Base-by-base conservation (phyloP, 495 filamentous ascomycete genomes). In the Stereocaulon alpinum region DNA sequence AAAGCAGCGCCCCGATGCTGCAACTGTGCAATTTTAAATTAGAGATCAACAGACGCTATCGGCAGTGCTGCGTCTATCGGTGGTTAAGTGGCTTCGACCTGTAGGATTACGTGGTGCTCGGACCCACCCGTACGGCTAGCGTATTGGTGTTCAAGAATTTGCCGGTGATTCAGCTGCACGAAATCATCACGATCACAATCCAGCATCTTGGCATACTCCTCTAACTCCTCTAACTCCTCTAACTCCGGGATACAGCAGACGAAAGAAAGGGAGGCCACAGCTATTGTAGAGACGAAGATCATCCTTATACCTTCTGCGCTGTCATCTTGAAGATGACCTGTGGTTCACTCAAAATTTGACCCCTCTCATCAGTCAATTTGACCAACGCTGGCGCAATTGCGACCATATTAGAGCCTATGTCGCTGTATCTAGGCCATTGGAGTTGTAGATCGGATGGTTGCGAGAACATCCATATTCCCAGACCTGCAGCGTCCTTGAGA, bases 401-500 rank as follows among this genome's bases (percentile, higher is more conserved):
- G 14, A 66, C 15, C 45, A 32, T 48, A 32, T 24, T 32, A 4
- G 58, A 3, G 18, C 52, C 51, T 29, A 54, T 12, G 12, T 64
- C 43, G 17, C 20, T 22, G 5, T 47, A 11, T 4, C n/a, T 12
- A 4, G 34, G 60, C 59, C 63, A 66, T n/a, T 56, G 52, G 14
- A 65, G 65, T 9, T 53, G 27, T 12, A 66, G n/a, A 0, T 57
- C 43, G 2, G 54, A 50, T 18, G 63, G 41, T 43, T 66, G 64
- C 9, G 64, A 64, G 40, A 66, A 62, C 1, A 66, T 14, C 30
- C 54, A 62, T 40, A 63, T 66, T 9, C 64, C 64, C 2, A 56
- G 27, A 37, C 56, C 50, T 14, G 54, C 59, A 2, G 64, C 64
- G 17, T 56, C 48, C 47, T 62, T 53, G 18, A 65, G 48, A 12